A percentile compares a stretch with the other conserved stretches of the same genome.
Conservation (phyloP, 139 green algal genomes). For the Closterium sp. region DNA sequence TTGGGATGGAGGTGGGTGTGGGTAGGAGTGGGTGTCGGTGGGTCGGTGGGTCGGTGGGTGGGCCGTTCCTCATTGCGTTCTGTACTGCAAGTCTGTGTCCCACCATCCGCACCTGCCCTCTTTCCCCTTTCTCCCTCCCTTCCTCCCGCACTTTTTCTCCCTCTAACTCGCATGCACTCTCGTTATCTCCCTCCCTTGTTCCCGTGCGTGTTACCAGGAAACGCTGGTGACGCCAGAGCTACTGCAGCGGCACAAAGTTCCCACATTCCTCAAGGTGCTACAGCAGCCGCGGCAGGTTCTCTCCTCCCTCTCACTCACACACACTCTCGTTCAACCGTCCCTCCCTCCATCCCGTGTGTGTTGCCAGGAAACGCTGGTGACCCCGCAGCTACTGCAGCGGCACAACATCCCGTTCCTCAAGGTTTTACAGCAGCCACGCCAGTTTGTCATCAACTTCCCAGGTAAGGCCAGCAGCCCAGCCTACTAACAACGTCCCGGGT, state of each 20-base stretch:
- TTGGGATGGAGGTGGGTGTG: neutral
- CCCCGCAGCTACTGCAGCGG: conserved; percentile 59
- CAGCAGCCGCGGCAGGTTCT: conserved; percentile 71
- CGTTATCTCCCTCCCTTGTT: neutral
- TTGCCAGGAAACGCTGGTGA: conserved; percentile 65
- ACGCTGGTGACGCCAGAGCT: conserved; percentile 66
- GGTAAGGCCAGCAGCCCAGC: conserved; percentile 21
- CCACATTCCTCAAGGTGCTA: conserved; percentile 51
- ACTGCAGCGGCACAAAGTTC: conserved; percentile 59
- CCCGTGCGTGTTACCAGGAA: conserved; percentile 44
- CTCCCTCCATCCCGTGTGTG: too few relatives aligned
- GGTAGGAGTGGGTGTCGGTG: neutral
- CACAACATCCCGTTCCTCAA: conserved; percentile 59
- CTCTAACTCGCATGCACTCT: too few relatives aligned
- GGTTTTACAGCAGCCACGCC: conserved; percentile 61
- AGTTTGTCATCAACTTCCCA: conserved; percentile 82
- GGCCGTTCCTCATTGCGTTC: too few relatives aligned
- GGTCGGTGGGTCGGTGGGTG: neutral
- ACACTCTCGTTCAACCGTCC: neutral
- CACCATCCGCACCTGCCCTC: too few relatives aligned
- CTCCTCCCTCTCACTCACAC: neutral
- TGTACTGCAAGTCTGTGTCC: too few relatives aligned
- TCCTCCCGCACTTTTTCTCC: neutral
- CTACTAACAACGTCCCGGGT: too few relatives aligned
- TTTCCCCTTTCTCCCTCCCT: neutral